Percentiles rank a stretch among this genome's conserved stretches.
These are phyloP conservation scores for Aspergillus haitiensis DNA, from an alignment of 495 filamentous ascomycete species.

Conservation along the genomic window DNA sequence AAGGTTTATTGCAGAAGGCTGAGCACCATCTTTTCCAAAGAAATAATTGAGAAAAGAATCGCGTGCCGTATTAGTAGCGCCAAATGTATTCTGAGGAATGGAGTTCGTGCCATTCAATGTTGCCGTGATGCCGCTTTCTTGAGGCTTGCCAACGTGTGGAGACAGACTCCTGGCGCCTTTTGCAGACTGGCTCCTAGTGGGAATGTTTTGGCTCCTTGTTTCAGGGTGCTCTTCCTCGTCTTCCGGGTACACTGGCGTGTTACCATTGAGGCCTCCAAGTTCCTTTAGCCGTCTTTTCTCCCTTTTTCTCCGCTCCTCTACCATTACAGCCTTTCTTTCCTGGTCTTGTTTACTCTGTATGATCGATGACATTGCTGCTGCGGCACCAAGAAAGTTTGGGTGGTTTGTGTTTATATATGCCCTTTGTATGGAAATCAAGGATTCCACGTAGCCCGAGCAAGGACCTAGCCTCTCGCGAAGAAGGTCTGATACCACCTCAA, in stretches of 20 bases:
- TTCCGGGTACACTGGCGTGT: slow-evolving; percentile 65
- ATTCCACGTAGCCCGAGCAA: slow-evolving; percentile 87
- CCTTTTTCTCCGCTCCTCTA: slow-evolving; percentile 80
- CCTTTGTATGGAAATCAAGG: slow-evolving; percentile 92
- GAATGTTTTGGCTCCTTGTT: slow-evolving; percentile 50
- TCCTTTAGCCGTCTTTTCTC: slow-evolving; percentile 82
- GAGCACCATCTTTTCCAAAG: slow-evolving; percentile 87
- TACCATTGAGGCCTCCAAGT: slow-evolving; percentile 72
- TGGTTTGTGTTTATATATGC: slow-evolving; percentile 99
- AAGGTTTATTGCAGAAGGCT: slow-evolving; percentile 36
- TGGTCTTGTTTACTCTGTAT: slow-evolving; percentile 92
- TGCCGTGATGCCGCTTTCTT: slow-evolving; percentile 60
- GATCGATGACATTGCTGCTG: slow-evolving; percentile 96
- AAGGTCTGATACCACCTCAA: slow-evolving; percentile 96
- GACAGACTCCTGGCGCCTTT: slow-evolving; percentile 76
- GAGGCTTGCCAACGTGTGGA: slow-evolving; percentile 66
- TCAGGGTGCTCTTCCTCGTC: slow-evolving; percentile 64
- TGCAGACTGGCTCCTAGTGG: slow-evolving; percentile 57
- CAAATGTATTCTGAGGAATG: slow-evolving; percentile 62
- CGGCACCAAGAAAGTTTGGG: slow-evolving; percentile 95
- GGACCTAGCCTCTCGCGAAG: slow-evolving; percentile 90
- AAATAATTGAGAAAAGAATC: slow-evolving; percentile 98
- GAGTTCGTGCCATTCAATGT: slow-evolving; percentile 67
- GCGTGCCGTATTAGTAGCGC: slow-evolving; percentile 53
- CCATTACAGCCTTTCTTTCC: slow-evolving; percentile 74